Conservation (phyloP, 2,329 filamentous ascomycete genomes). For the Botrytis byssoidea region DNA sequence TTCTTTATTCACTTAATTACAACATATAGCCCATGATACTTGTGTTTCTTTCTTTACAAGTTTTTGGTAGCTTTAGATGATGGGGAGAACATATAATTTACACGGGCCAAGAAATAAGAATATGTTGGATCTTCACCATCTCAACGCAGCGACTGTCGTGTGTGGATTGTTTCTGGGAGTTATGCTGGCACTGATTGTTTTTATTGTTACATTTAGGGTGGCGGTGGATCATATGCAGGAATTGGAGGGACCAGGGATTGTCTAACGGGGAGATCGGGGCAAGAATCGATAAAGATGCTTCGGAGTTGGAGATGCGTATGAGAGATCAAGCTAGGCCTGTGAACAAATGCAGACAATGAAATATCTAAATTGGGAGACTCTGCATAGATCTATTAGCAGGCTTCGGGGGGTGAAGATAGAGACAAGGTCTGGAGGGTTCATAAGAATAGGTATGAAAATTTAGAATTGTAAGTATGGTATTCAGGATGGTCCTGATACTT, state of each 20-base stretch:
- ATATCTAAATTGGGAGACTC: neutral
- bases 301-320: neutral
- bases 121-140: constrained; percentile 16
- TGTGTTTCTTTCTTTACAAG: neutral
- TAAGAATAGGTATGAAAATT: neutral
- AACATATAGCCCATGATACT: neutral
- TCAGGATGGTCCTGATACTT: neutral
- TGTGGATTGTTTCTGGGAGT: constrained; percentile 17
- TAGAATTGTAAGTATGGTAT: neutral
- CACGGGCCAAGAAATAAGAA: neutral
- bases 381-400: too few relatives aligned
- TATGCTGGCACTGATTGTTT: constrained; percentile 8
- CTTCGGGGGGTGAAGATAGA: neutral
- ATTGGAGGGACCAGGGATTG: neutral
- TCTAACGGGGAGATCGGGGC: neutral
- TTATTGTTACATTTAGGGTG: constrained; percentile 16
- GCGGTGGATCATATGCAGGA: constrained; percentile 9
- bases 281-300: neutral
- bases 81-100: constrained; percentile 5
- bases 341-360: neutral
- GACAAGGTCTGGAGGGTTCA: too few relatives aligned
- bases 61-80: neutral
- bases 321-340: neutral
- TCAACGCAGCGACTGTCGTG: constrained; percentile 9
- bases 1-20: constrained; percentile 2